Conservation (phyloP, 2,329 filamentous ascomycete species). For the Microsporum audouinii region DNA sequence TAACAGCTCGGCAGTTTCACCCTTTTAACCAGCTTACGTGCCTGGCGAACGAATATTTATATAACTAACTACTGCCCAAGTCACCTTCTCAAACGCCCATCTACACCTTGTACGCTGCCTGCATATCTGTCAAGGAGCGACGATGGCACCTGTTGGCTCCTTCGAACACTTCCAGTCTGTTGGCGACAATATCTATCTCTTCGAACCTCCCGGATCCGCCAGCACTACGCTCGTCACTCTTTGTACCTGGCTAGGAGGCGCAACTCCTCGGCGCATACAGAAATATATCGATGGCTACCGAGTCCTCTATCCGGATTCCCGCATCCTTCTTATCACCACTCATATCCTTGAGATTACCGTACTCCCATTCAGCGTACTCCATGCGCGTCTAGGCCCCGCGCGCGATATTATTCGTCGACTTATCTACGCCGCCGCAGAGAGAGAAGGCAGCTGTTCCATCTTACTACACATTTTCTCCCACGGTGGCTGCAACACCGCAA, state of each 20-base stretch:
- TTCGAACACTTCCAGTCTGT: not conserved
- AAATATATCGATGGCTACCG: constrained; percentile 19
- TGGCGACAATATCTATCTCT: not conserved
- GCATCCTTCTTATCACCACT: constrained; percentile 18
- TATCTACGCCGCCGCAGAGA: not conserved
- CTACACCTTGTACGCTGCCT: too few species aligned
- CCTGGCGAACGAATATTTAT: too few species aligned
- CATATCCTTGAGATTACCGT: constrained; percentile 12
- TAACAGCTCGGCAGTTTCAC: too few species aligned
- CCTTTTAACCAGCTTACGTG: too few species aligned
- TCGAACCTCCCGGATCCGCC: not conserved
- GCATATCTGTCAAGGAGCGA: not conserved
- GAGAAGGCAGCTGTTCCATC: constrained; percentile 1
- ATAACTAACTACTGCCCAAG: too few species aligned
- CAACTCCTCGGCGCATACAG: constrained; percentile 20
- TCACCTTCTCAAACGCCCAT: too few species aligned
- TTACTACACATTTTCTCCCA: constrained; percentile 19
- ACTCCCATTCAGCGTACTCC: not conserved
- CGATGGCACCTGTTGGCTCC: not conserved
- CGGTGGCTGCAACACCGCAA: constrained; percentile 16
- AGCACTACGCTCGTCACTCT: constrained; percentile 17
- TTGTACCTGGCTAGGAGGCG: constrained; percentile 21
- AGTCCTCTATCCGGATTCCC: constrained; percentile 15
- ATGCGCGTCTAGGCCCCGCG: not conserved
- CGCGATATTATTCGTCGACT: not conserved